These are phyloP conservation scores for Populus simonii DNA, from an alignment of 345 rosid genomes.

Conservation along the genomic window DNA sequence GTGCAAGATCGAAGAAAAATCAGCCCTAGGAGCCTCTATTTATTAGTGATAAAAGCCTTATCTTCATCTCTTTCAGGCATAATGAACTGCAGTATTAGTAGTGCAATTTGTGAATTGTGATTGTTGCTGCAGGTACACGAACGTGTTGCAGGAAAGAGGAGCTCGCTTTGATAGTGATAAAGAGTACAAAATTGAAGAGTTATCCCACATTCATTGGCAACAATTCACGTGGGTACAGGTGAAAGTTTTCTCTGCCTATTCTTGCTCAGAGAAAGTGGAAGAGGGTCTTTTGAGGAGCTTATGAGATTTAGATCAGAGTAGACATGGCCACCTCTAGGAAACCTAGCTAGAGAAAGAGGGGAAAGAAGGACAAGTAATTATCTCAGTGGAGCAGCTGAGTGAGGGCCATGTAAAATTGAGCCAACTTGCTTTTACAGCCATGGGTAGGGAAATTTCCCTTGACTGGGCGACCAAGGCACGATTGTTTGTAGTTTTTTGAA, in stretches of 20 bases:
- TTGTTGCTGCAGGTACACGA: background rate
- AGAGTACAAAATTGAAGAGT: constrained; percentile 2
- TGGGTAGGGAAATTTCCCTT: constrained; percentile 23
- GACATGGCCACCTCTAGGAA: constrained; percentile 36
- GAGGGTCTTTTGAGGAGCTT: background rate
- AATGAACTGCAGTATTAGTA: background rate
- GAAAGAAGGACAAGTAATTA: constrained; percentile 16
- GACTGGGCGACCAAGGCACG: constrained; percentile 32
- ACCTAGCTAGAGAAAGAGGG: constrained; percentile 16
- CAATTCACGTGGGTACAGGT: constrained; percentile 49
- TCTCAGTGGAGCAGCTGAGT: background rate
- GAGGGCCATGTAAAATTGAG: constrained; percentile 7
- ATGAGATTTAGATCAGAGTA: background rate
- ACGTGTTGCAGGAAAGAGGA: background rate
- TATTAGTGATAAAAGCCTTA: background rate
- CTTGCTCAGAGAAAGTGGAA: constrained; percentile 3
- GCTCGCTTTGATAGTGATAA: constrained; percentile 19
- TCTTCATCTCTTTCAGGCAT: background rate
- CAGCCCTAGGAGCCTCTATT: background rate
- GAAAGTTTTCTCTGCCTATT: constrained; percentile 19
- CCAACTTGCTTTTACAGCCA: constrained; percentile 10
- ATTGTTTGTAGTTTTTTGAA: too few species aligned
- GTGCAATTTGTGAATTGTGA: background rate
- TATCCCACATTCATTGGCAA: constrained; percentile 9
- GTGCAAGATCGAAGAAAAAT: background rate